Conservation (phyloP, 1,139 yeast genomes). For the Schwanniomyces etchellsii region DNA sequence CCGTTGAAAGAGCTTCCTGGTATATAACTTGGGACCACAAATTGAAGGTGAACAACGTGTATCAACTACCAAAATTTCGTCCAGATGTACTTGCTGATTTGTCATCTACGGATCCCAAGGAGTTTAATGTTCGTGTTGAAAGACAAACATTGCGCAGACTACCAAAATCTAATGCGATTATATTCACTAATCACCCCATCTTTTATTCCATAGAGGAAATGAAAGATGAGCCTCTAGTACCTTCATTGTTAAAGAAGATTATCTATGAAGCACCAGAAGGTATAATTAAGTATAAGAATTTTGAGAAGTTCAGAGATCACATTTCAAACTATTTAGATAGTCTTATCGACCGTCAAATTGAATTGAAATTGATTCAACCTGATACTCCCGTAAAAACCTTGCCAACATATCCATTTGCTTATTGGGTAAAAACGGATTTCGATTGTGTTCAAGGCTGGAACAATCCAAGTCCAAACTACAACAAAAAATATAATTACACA, state of each 20-base stretch:
- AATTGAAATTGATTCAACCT: slow-evolving; percentile 46
- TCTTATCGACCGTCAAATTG: slow-evolving; percentile 52
- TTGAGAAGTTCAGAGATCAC: slow-evolving; percentile 53
- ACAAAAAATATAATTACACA: slow-evolving; percentile 19
- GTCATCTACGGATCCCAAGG: slow-evolving; percentile 30
- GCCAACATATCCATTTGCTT: slow-evolving; percentile 59
- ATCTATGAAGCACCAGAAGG: slow-evolving; percentile 62
- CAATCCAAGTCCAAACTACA: slow-evolving; percentile 28
- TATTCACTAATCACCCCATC: slow-evolving; percentile 64
- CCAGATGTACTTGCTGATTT: slow-evolving; percentile 25
- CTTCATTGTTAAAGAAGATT: slow-evolving; percentile 59
- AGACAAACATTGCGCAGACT: slow-evolving; percentile 47
- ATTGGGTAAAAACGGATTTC: slow-evolving; percentile 39
- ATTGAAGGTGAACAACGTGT: slow-evolving; percentile 48
- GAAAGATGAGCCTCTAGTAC: slow-evolving; percentile 72
- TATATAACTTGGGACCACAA: slow-evolving; percentile 69
- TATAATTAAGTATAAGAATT: slow-evolving; percentile 59
- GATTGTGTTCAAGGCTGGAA: slow-evolving; percentile 45
- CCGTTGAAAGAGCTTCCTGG: slow-evolving; percentile 76
- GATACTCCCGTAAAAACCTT: slow-evolving; percentile 57
- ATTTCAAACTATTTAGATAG: slow-evolving; percentile 52
- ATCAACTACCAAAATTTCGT: slow-evolving; percentile 36
- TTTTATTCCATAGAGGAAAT: slow-evolving; percentile 67
- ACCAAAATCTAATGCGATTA: slow-evolving; percentile 42
- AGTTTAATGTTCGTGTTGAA: slow-evolving; percentile 56